Percentiles rank a stretch among this genome's conserved stretches.
Evolutionary conservation across 129 eudicot species (phyloP).

Genomic region (Deinandra increscens): DNA sequence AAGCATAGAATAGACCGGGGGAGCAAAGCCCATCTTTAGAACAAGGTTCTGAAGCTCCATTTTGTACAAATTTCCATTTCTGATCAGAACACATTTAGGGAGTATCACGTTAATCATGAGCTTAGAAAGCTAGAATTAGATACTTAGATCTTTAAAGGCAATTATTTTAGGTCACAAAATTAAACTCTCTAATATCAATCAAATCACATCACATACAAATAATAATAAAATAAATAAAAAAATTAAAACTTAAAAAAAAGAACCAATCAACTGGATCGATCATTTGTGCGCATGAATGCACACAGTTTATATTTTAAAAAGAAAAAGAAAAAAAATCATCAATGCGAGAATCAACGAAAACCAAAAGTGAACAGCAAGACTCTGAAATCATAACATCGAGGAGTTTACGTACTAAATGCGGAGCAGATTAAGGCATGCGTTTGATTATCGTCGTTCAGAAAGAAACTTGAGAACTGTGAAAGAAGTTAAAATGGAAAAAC

Average conservation of each 20-base stretch:
- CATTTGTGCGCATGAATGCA: background rate
- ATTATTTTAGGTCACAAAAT: background rate
- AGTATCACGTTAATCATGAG: background rate
- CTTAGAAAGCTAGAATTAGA: background rate
- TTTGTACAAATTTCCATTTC: slow-evolving; percentile 57
- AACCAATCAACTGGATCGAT: background rate
- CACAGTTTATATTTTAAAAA: too few species aligned
- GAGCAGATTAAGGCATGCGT: background rate
- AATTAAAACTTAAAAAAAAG: too few species aligned
- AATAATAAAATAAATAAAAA: background rate
- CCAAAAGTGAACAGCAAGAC: background rate
- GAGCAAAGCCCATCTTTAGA: slow-evolving; percentile 51
- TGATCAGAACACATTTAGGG: slow-evolving; percentile 8
- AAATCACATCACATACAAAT: background rate
- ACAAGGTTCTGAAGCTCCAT: slow-evolving; percentile 59
- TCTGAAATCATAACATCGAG: background rate
- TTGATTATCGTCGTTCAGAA: background rate
- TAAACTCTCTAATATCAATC: background rate
- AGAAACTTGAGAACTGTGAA: background rate
- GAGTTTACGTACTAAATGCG: background rate
- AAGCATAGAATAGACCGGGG: slow-evolving; percentile 56
- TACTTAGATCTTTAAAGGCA: background rate
- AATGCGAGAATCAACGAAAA: background rate
- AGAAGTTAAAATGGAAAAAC: background rate
- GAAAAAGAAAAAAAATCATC: too few species aligned